Percentiles rank a stretch among this genome's conserved stretches.
These are phyloP conservation scores for Cicer arietinum DNA, from an alignment of 306 rosid species.

Conservation along the genomic window DNA sequence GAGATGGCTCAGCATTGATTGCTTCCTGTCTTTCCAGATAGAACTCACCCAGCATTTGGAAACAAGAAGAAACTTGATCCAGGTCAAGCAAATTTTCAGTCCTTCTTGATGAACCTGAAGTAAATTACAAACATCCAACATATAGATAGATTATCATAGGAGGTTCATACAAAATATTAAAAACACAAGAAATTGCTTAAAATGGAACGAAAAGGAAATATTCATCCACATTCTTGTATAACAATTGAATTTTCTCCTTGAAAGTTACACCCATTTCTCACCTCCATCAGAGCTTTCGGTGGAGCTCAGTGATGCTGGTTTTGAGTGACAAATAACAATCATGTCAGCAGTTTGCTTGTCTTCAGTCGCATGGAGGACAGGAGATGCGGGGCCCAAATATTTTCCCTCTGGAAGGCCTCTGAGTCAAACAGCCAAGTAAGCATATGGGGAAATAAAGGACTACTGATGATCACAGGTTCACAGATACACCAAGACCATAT, in stretches of 20 bases:
- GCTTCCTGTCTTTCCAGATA: constrained; percentile 61
- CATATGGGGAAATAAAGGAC: constrained; percentile 29
- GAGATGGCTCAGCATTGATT: constrained; percentile 49
- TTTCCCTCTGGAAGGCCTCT: constrained; percentile 64
- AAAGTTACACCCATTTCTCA: constrained; percentile 45
- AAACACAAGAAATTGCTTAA: constrained; percentile 24
- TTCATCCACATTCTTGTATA: constrained; percentile 18
- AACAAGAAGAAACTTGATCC: constrained; percentile 65
- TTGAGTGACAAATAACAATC: constrained; percentile 85
- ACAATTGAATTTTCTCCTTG: constrained; percentile 14
- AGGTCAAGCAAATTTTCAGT: constrained; percentile 76
- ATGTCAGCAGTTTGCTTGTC: constrained; percentile 67
- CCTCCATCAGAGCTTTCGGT: constrained; percentile 95
- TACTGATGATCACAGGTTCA: neutral
- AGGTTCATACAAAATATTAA: constrained; percentile 23
- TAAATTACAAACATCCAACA: constrained; percentile 31
- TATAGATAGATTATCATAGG: constrained; percentile 5
- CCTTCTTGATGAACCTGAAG: constrained; percentile 88
- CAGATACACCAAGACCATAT: neutral
- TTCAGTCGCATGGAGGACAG: constrained; percentile 58
- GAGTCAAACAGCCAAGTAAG: constrained; percentile 50
- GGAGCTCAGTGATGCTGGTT: constrained; percentile 90
- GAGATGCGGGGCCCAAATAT: constrained; percentile 46
- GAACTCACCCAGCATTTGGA: constrained; percentile 56
- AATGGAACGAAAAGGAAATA: neutral